Conservation (phyloP, 2,329 filamentous ascomycete genomes). For the Chalaropsis ovoidea region DNA sequence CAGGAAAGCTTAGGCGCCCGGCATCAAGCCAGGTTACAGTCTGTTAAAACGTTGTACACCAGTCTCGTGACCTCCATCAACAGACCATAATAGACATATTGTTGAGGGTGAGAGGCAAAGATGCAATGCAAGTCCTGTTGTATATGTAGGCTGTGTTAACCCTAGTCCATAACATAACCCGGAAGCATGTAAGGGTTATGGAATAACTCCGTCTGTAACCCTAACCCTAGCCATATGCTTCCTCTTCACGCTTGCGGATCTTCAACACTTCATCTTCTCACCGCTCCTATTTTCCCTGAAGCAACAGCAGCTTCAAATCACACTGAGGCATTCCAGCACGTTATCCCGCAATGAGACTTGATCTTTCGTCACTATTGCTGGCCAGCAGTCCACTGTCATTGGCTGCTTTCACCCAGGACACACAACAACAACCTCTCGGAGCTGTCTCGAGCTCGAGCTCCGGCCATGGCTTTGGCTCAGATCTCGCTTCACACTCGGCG, state of each 20-base stretch:
- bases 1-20: background rate
- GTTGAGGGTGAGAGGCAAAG: no score
- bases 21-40: background rate
- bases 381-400: background rate
- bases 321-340: background rate
- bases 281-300: background rate
- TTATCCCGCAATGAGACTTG: background rate
- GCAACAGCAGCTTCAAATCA: background rate
- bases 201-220: no score
- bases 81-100: no score
- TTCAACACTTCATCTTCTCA: no score
- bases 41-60: background rate
- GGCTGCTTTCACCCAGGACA: background rate
- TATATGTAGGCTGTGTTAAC: no score
- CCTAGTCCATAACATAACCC: no score
- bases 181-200: no score
- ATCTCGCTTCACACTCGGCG: background rate
- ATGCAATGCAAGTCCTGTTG: no score
- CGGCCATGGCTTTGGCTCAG: background rate
- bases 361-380: background rate
- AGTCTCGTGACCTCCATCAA: no score
- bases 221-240: no score
- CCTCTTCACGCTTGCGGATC: no score
- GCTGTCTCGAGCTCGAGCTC: background rate
- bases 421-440: slow-evolving; percentile 1